phyloP scores from a whole-genome alignment of 225 moss, liverwort and hornwort species.

The Lunularia cruciata region DNA sequence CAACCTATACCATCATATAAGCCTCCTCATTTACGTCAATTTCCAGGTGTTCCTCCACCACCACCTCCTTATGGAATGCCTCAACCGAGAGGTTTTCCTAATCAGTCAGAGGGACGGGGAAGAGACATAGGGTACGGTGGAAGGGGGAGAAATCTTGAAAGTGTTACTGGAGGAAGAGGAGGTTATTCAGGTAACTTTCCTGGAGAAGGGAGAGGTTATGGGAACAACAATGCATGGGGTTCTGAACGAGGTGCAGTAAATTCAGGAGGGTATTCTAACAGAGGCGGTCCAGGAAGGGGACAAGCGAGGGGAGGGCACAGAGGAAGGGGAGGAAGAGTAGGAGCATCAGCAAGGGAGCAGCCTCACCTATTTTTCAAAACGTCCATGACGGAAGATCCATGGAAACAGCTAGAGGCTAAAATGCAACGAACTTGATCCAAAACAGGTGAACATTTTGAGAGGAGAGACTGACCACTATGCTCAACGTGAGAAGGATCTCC shows the following conservation, averaged over 20 bases:
- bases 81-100: slow-evolving; percentile 1
- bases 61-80: neutral
- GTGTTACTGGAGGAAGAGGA: slow-evolving; percentile 13
- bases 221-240: neutral
- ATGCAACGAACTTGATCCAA: no score
- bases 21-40: no score
- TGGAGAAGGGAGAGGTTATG: slow-evolving; percentile 21
- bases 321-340: slow-evolving; percentile 10
- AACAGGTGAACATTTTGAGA: no score
- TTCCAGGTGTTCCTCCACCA: neutral
- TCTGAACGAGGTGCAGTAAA: slow-evolving; percentile 5
- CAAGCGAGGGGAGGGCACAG: slow-evolving; percentile 19
- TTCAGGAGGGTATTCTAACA: neutral
- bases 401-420: slow-evolving; percentile 36
- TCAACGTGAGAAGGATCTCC: no score
- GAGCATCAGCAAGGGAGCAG: slow-evolving; percentile 35
- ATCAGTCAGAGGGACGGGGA: slow-evolving; percentile 27
- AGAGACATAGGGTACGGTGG: slow-evolving; percentile 6
- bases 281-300: slow-evolving; percentile 11
- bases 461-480: no score
- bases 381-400: slow-evolving; percentile 51
- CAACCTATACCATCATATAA: slow-evolving; percentile 41
- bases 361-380: slow-evolving; percentile 37
- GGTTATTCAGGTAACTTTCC: neutral
- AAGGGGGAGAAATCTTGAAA: neutral